Evolutionary conservation across 768 basidiomycete species (phyloP).

Genomic region (Omphalotus guepiniiformis): DNA sequence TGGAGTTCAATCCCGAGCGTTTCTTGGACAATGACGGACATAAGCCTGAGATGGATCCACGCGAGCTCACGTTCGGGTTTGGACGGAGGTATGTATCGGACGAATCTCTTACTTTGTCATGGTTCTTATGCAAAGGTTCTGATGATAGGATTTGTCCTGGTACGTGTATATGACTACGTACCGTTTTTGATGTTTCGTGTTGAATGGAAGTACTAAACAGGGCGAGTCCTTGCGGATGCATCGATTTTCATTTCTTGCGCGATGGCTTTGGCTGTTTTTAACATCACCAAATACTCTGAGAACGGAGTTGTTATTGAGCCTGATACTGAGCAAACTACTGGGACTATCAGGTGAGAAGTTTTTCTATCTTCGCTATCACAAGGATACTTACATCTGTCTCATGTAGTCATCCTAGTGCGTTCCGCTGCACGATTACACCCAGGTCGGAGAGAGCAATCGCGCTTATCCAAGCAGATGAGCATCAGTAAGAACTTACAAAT

Average conservation of each 20-base stretch:
- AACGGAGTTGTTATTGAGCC: slow-evolving; percentile 17
- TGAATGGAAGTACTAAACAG: too few species aligned
- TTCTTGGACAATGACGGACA: slow-evolving; percentile 5
- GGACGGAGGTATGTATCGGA: slow-evolving; percentile 30
- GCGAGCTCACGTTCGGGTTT: slow-evolving; percentile 40
- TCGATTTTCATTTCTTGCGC: slow-evolving; percentile 20
- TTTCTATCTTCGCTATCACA: not conserved
- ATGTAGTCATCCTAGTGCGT: slow-evolving; percentile 17
- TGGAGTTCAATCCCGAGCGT: slow-evolving; percentile 6
- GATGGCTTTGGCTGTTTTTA: slow-evolving; percentile 20
- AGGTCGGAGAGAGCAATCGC: slow-evolving; percentile 17
- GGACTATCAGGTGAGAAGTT: slow-evolving; percentile 29
- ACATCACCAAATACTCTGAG: slow-evolving; percentile 16
- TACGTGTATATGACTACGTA: not conserved
- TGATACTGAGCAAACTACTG: slow-evolving; percentile 28
- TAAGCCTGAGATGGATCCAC: slow-evolving; percentile 29
- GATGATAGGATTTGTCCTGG: slow-evolving; percentile 10
- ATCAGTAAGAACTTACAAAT: too few species aligned
- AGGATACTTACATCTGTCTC: not conserved
- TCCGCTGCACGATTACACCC: slow-evolving; percentile 15
- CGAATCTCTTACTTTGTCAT: too few species aligned
- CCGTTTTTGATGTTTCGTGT: too few species aligned
- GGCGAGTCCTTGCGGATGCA: slow-evolving; percentile 21
- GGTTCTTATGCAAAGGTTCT: not conserved
- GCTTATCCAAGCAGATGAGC: slow-evolving; percentile 11